phyloP scores from a whole-genome alignment of 2,329 filamentous ascomycete genomes.

The Ophiostoma quercus region DNA sequence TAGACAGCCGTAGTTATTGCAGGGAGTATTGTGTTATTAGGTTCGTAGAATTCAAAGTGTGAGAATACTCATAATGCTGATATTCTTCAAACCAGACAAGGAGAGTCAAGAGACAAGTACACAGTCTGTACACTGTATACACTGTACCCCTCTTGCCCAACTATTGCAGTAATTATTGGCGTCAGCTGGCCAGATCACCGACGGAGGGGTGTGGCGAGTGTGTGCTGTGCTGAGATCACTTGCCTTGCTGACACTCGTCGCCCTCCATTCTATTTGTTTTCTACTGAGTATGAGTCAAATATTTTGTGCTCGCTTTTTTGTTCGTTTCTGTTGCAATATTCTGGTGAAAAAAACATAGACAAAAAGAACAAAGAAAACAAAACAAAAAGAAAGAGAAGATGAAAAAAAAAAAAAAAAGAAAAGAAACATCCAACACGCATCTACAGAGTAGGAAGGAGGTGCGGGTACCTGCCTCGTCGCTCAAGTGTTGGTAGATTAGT shows the following conservation, averaged over 20 bases:
- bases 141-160: conserved; percentile 15
- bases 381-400: too few species aligned
- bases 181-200: conserved; percentile 13
- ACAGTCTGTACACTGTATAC: neutral
- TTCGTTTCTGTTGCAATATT: neutral
- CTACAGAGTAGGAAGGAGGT: neutral
- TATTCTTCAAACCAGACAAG: too few species aligned
- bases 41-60: too few species aligned
- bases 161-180: neutral
- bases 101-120: neutral
- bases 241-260: conserved; percentile 7
- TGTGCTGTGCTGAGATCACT: neutral
- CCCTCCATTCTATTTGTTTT: conserved; percentile 16
- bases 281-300: neutral
- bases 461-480: neutral
- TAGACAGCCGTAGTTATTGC: too few species aligned
- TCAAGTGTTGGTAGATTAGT: neutral
- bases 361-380: too few species aligned
- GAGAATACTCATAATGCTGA: too few species aligned
- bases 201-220: neutral
- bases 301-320: neutral
- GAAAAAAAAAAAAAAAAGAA: too few species aligned
- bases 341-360: too few species aligned
- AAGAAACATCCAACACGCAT: neutral
- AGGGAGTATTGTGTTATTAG: too few species aligned